A percentile compares a stretch with the other conserved stretches of the same genome.
phyloP scores from a whole-genome alignment of 805 yeast genomes.

The Candida wancherniae region DNA sequence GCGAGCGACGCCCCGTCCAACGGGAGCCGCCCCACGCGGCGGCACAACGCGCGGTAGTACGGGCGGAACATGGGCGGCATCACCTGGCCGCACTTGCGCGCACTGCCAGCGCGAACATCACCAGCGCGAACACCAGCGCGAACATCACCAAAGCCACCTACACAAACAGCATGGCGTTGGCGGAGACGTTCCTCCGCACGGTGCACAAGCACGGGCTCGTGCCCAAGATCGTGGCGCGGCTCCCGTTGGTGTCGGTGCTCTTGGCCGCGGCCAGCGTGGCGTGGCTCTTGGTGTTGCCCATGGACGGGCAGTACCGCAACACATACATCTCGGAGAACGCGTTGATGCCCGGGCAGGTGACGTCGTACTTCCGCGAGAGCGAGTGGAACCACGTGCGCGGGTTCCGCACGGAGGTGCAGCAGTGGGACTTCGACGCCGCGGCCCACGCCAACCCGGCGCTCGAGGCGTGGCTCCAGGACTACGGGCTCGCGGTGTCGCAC shows the following conservation, averaged over 20 bases:
- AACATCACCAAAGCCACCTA: not conserved
- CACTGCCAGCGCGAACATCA: not conserved
- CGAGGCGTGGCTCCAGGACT: conserved; percentile 56
- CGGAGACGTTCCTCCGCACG: conserved; percentile 36
- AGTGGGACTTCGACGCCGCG: conserved; percentile 29
- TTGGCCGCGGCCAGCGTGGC: conserved; percentile 31
- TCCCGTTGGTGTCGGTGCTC: conserved; percentile 32
- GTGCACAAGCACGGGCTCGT: conserved; percentile 37
- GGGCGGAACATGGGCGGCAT: conserved; percentile 1
- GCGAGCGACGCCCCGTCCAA: conserved; percentile 17
- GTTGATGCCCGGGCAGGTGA: conserved; percentile 92
- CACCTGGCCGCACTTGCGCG: no score
- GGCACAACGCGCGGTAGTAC: conserved; percentile 21
- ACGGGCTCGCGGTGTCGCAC: conserved; percentile 62
- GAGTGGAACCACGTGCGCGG: conserved; percentile 94
- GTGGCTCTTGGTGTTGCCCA: conserved; percentile 60
- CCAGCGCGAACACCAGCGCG: not conserved
- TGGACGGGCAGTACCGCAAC: conserved; percentile 73
- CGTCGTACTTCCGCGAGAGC: conserved; percentile 83
- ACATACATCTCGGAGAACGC: conserved; percentile 96
- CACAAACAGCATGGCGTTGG: conserved; percentile 35
- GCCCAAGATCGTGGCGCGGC: conserved; percentile 29
- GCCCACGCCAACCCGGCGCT: conserved; percentile 43
- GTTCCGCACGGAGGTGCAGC: conserved; percentile 55
- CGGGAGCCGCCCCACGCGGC: conserved; percentile 28